phyloP scores from a whole-genome alignment of 2,329 filamentous ascomycete genomes.

The Xylariaceae sp. region DNA sequence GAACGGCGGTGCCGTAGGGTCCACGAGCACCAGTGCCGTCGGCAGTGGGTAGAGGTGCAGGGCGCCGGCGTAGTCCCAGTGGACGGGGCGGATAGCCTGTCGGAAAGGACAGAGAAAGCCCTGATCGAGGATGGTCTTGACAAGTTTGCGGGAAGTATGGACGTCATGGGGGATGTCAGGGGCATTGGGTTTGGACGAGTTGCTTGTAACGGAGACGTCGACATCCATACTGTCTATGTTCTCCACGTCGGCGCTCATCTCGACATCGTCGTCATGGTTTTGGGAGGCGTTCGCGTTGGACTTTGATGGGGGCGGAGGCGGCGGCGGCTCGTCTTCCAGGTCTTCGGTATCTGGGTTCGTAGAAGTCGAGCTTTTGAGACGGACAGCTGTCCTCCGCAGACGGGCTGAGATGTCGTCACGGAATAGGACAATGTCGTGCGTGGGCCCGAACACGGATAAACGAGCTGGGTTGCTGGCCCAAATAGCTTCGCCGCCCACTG shows the following conservation, averaged over 20 bases:
- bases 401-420: conserved; percentile 80
- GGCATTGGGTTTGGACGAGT: conserved; percentile 3
- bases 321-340: conserved; percentile 8
- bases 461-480: conserved; percentile 88
- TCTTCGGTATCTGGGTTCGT: conserved; percentile 23
- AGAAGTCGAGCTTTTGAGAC: conserved; percentile 48
- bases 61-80: conserved; percentile 79
- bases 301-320: background rate
- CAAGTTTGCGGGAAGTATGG: conserved; percentile 65
- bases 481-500: conserved; percentile 63
- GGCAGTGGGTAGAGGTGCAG: conserved; percentile 85
- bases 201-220: conserved; percentile 27
- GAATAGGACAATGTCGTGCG: conserved; percentile 81
- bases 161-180: conserved; percentile 42
- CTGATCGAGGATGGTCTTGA: conserved; percentile 89
- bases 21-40: conserved; percentile 74
- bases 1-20: conserved; percentile 76
- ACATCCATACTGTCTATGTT: conserved; percentile 40
- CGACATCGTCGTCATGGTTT: conserved; percentile 27
- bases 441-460: conserved; percentile 77
- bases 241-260: conserved; percentile 31
- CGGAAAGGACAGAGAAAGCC: conserved; percentile 84
- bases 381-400: conserved; percentile 69
- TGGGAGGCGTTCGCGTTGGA: conserved; percentile 9
- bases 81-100: conserved; percentile 68